These are phyloP conservation scores for Ceratobasidium sp. DNA, from an alignment of 1,284 basidiomycete genomes.

Conservation along the genomic window DNA sequence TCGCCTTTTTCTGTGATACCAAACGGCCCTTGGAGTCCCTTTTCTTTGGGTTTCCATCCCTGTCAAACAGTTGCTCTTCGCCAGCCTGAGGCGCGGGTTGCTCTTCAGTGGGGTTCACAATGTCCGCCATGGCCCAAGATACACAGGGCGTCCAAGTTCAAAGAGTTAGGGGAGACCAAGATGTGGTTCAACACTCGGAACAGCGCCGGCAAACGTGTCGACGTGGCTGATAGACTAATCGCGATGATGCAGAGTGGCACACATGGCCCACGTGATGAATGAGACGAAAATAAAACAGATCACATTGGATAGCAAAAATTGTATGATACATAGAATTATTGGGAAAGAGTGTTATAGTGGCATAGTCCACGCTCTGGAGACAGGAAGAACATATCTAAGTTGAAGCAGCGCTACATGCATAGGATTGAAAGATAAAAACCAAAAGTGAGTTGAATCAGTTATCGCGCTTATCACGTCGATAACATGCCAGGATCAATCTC, in stretches of 20 bases:
- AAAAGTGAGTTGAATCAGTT: neutral
- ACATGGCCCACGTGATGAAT: conserved; percentile 1
- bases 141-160: neutral
- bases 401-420: conserved; percentile 32
- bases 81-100: conserved; percentile 3
- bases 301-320: conserved; percentile 25
- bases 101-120: conserved; percentile 14
- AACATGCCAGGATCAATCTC: conserved; percentile 70
- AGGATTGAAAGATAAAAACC: conserved; percentile 17
- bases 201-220: neutral
- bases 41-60: conserved; percentile 38
- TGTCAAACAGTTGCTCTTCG: conserved; percentile 30
- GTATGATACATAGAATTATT: conserved; percentile 36
- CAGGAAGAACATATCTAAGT: conserved; percentile 28
- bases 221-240: neutral
- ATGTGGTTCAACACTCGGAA: too few species aligned
- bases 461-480: conserved; percentile 58
- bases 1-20: conserved; percentile 78
- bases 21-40: conserved; percentile 56
- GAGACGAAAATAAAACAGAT: conserved; percentile 7
- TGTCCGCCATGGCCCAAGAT: conserved; percentile 14
- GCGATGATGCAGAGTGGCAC: conserved; percentile 8
- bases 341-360: conserved; percentile 14
- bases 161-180: too few species aligned
- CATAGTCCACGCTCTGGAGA: conserved; percentile 31